phyloP scores from a whole-genome alignment of 2,329 filamentous ascomycete genomes.

The Colletotrichum falcatum region DNA sequence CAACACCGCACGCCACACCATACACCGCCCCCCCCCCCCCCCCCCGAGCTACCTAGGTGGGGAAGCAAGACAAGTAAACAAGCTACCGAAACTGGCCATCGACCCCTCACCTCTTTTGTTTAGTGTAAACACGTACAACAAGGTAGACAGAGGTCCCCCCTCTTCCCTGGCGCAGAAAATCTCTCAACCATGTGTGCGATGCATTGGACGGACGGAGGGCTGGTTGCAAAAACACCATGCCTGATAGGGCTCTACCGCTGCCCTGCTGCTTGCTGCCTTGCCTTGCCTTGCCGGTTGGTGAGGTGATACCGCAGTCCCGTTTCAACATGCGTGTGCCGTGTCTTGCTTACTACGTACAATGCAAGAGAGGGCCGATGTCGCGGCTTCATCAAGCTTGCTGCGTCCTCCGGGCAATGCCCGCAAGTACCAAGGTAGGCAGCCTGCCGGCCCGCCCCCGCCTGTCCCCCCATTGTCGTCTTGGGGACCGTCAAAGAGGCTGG shows the following conservation, averaged over 20 bases:
- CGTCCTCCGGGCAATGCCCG: conserved; percentile 1
- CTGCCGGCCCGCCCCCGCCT: conserved; percentile 1
- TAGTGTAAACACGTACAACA: not conserved
- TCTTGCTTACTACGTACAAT: not conserved
- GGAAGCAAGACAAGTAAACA: conserved; percentile 31
- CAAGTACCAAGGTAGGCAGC: no score
- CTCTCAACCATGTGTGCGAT: conserved; percentile 3
- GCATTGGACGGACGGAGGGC: conserved; percentile 15
- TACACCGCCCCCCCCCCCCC: not conserved
- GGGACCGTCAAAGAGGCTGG: not conserved
- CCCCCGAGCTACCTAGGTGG: not conserved
- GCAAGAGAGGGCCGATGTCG: not conserved
- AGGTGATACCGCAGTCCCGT: conserved; percentile 27
- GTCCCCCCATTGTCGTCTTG: not conserved
- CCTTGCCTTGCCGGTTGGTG: not conserved
- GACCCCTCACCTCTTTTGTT: not conserved
- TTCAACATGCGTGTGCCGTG: conserved; percentile 22
- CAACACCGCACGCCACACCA: conserved; percentile 9
- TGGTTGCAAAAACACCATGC: conserved; percentile 13
- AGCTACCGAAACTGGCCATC: conserved; percentile 26
- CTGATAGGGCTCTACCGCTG: not conserved
- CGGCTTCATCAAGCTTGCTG: not conserved
- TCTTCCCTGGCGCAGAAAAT: not conserved
- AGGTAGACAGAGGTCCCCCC: not conserved
- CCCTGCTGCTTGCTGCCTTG: not conserved